Base-by-base conservation (phyloP, 116 monocot genomes). In the Cymodocea nodosa region DNA sequence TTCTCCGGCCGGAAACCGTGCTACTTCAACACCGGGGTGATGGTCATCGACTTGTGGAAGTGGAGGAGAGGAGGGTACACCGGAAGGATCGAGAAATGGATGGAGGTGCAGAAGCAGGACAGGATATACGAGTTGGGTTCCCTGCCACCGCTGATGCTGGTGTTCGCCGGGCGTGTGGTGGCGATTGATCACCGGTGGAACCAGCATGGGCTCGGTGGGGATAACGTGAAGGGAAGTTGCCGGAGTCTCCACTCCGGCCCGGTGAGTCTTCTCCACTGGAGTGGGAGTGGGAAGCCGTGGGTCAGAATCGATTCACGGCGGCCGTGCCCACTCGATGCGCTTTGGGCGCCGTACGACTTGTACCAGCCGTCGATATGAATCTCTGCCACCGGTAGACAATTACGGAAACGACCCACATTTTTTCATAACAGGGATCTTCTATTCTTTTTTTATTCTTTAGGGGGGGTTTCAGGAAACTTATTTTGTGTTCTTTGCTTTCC, bases 231-330 rank as follows among this genome's bases (percentile, higher is more conserved):
- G 17, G 79, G 79, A 34, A 73, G 69, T 68, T 79, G 79, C 60
- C 68, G 79, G n/a, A 66, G 66, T 25, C 69, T 79, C 34, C 80
- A 80, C 51, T 55, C 73, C 2, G 83, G 83, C 6, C 73, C 79
- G 0, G 76, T 83, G n/a, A 83, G 83, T 62, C 67, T 79, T 52
- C 69, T 83, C 65, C 83, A 83, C 40, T 83, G 83, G 83, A 79
- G 79, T n/a, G 83, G 79, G 16, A 83, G 73, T 37, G 83, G 83
- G 2, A 83, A 83, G 64, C 83, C 80, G 0, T 83, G 83, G 76
- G 68, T 63, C 18, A 64, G 79, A 22, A 67, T 83, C 6, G 83
- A 83, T 52, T 62, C 73, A 23, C 69, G 76, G 13, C 68, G 63
- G n/a, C 71, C 84, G 0, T 84, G 84, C 56, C 76, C 77, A 11